Evolutionary conservation across 371 early-diverging fungal species (phyloP).

Genomic region (Rhizopus stolonifer): DNA sequence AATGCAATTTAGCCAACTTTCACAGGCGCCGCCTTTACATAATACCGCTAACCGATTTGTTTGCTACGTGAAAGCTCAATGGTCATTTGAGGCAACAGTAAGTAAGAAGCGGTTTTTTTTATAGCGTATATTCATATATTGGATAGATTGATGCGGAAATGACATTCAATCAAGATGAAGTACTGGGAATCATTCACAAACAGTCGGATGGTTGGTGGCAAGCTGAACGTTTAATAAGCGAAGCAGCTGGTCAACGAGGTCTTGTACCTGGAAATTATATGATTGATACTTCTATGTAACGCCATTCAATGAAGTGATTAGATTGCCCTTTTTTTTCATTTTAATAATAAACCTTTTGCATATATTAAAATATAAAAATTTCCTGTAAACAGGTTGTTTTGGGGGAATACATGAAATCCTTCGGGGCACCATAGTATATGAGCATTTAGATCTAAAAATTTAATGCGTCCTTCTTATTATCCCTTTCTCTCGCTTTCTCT

Average conservation of each 20-base stretch:
- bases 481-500: no score
- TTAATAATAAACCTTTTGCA: no score
- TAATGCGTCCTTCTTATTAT: no score
- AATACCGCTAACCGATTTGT: constrained; percentile 5
- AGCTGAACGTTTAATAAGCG: constrained; percentile 32
- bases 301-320: no score
- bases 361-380: no score
- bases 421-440: no score
- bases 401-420: no score
- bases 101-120: no score
- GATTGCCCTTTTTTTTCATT: no score
- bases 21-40: neutral
- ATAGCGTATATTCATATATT: no score
- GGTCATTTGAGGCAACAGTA: constrained; percentile 39
- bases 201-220: constrained; percentile 56
- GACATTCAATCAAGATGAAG: constrained; percentile 41
- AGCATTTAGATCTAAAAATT: no score
- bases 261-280: constrained; percentile 53
- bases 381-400: no score
- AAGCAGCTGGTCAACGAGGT: constrained; percentile 29
- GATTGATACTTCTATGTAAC: constrained; percentile 9
- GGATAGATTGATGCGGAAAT: constrained; percentile 44
- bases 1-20: neutral
- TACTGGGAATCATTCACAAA: constrained; percentile 35
- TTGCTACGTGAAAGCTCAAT: constrained; percentile 28